Percentiles rank a stretch among this genome's conserved stretches.
These are phyloP conservation scores for Protea cynaroides DNA, from an alignment of 164 flowering plant species.

Conservation along the genomic window DNA sequence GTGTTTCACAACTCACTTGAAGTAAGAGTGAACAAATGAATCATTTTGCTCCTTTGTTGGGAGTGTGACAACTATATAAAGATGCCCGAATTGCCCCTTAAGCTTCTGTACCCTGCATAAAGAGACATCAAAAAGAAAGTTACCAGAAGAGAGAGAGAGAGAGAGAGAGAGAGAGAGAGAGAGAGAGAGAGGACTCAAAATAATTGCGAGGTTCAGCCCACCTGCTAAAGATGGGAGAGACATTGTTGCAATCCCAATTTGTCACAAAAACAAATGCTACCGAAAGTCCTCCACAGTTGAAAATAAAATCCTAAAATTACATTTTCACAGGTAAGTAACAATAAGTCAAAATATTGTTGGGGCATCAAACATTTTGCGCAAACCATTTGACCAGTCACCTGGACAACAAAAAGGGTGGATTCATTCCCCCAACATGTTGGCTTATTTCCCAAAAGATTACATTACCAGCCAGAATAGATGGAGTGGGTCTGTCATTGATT, in stretches of 20 bases:
- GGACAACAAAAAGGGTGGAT: too few relatives aligned
- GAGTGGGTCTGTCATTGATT: too few relatives aligned
- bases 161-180: background rate
- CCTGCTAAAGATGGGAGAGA: constrained; percentile 51
- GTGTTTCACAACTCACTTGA: constrained; percentile 47
- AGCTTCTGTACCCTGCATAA: constrained; percentile 59
- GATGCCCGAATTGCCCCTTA: constrained; percentile 70
- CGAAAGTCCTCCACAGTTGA: constrained; percentile 88
- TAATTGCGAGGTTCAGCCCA: constrained; percentile 8
- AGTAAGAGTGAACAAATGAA: constrained; percentile 68
- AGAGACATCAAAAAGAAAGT: constrained; percentile 9
- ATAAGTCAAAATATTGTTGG: too few relatives aligned
- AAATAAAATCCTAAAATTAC: constrained; percentile 75
- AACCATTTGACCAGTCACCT: too few relatives aligned
- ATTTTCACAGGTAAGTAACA: constrained; percentile 5
- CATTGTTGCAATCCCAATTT: constrained; percentile 41
- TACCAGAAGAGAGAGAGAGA: background rate
- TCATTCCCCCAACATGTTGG: too few relatives aligned
- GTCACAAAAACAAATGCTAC: constrained; percentile 86
- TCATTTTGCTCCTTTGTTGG: constrained; percentile 74
- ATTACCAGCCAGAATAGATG: too few relatives aligned
- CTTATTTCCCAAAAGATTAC: too few relatives aligned
- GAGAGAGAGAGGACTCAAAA: constrained; percentile 1
- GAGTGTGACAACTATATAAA: constrained; percentile 65
- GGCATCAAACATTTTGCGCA: too few relatives aligned